These are phyloP conservation scores for Mycosphaerella sp. DNA, from an alignment of 2,329 filamentous ascomycete species.

Conservation along the genomic window DNA sequence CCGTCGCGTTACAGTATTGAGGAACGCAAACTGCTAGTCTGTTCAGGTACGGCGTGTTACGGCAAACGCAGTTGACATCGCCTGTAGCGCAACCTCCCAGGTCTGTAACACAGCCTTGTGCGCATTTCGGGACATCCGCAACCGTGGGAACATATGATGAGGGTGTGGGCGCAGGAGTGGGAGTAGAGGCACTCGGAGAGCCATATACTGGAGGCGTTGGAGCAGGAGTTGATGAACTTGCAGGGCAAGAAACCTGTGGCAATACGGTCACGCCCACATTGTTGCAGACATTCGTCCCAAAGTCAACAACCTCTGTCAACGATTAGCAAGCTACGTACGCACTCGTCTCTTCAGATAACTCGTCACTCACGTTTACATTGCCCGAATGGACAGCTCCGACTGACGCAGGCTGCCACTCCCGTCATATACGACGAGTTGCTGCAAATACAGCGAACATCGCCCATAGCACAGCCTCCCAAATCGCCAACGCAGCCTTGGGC, in stretches of 20 bases:
- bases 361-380: neutral
- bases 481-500: neutral
- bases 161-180: neutral
- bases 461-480: constrained; percentile 1
- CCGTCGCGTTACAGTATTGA: neutral
- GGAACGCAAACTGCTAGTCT: neutral
- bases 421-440: constrained; percentile 1
- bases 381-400: neutral
- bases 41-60: constrained; percentile 1
- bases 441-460: constrained; percentile 6
- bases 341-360: too few species aligned
- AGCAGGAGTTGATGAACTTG: neutral
- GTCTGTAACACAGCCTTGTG: neutral
- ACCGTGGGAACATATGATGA: neutral
- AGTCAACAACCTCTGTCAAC: constrained; percentile 7
- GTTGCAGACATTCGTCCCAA: constrained; percentile 3
- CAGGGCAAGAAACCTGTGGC: constrained; percentile 1
- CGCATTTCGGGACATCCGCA: neutral
- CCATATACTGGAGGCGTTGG: neutral
- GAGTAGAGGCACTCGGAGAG: neutral
- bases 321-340: neutral
- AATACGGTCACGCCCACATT: constrained; percentile 5
- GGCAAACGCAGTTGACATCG: constrained; percentile 3
- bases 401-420: neutral
- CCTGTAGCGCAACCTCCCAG: constrained; percentile 4